Evolutionary conservation across 352 stramenopile genomes (phyloP), one percentile per base, ranked within the genome.

Genomic region (Saprolegnia parasitica): DNA sequence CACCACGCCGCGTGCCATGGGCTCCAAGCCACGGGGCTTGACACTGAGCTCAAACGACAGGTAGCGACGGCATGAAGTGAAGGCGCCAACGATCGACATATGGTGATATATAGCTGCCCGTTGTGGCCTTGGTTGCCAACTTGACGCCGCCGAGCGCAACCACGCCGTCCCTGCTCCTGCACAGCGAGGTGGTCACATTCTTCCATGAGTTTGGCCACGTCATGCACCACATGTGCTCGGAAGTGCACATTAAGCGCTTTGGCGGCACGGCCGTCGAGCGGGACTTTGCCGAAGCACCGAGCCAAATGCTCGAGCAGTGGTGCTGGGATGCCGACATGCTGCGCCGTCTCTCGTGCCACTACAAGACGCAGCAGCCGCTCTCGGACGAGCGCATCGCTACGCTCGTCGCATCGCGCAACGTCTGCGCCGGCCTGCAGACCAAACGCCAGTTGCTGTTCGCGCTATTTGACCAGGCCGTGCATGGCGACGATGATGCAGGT

Each of bases 291-390:
- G 88, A 97, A 76, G 88, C 90, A n/a, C 90, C 90, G 42, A 92
- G 79, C 66, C 90, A 97, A 72, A 95, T 97, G 86, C 81, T 96
- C 20, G 90, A 96, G 71, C 95, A 96, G 76, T 97, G 88, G 88
- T 91, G 80, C 71, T 96, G 90, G 88, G 81, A 96, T 74, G 90
- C 92, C 74, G 79, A 82, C 65, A 80, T 87, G 26, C 71, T 97
- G 46, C 78, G 92, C 67, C 86, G 88, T 68, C 75, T 97, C 23
- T 92, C 88, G 29, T 90, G 88, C 60, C 88, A 97, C 78, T 89
- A 94, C 60, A 46, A 81, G 61, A 93, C 87, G 10, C 81, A 84
- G 15, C 76, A 78, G 78, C 84, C 87, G 76, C 79, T 97, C 45
- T 87, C 89, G 67, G 79, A 91, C 61, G 83, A 91, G 16, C 75